Percentiles rank a stretch among this genome's conserved stretches.
Conservation (phyloP, 2,329 filamentous ascomycete species). For the Pseudogymnoascus sp. region DNA sequence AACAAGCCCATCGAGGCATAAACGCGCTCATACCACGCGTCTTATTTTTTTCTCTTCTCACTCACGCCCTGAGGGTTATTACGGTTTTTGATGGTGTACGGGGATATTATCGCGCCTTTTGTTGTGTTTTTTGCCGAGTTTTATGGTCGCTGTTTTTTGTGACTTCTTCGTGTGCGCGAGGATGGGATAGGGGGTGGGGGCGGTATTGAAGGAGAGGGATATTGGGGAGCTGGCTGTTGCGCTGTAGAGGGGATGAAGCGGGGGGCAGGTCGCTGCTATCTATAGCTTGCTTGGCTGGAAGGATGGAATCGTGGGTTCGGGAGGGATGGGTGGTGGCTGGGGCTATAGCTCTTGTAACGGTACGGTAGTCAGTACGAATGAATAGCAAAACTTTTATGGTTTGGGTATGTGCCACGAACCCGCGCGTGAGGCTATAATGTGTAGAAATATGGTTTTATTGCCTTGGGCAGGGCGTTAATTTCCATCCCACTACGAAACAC, state of each 20-base stretch:
- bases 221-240: not conserved
- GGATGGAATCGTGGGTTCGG: not conserved
- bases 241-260: not conserved
- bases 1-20: slow-evolving; percentile 42
- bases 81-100: slow-evolving; percentile 5
- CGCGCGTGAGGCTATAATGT: no score
- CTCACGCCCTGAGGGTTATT: not conserved
- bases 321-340: not conserved
- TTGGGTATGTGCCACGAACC: not conserved
- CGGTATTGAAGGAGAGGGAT: not conserved
- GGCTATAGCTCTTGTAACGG: slow-evolving; percentile 5
- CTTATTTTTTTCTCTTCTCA: not conserved
- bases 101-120: slow-evolving; percentile 2
- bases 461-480: no score
- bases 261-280: not conserved
- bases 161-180: not conserved
- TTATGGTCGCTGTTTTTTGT: not conserved
- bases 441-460: not conserved
- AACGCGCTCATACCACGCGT: slow-evolving; percentile 14
- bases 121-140: not conserved
- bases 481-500: no score
- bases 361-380: slow-evolving; percentile 6
- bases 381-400: not conserved
- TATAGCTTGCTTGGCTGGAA: not conserved
- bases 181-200: not conserved